Conservation (phyloP, 2,329 filamentous ascomycete species). For the Hypoxylon sp. region DNA sequence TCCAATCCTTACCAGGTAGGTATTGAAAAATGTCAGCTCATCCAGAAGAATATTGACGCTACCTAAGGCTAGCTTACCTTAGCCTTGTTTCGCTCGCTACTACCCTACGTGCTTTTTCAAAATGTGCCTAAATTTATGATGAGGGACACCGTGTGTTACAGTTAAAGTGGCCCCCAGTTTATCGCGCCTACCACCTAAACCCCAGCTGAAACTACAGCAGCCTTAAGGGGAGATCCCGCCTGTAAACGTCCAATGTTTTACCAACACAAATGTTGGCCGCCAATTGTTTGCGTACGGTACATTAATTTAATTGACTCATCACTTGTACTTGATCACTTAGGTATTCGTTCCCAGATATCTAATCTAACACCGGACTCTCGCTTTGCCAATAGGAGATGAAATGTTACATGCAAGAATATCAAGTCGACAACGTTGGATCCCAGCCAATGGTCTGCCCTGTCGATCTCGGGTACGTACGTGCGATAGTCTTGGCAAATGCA, state of each 20-base stretch:
- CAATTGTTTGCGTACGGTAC: background rate
- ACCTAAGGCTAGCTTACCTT: conserved; percentile 4
- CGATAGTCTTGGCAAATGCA: conserved; percentile 10
- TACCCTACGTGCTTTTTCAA: conserved; percentile 14
- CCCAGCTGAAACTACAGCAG: conserved; percentile 33
- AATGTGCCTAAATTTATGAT: conserved; percentile 35
- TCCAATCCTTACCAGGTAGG: no score
- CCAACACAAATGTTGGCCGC: background rate
- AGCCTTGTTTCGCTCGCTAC: conserved; percentile 18
- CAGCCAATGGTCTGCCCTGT: conserved; percentile 7
- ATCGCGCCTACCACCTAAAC: conserved; percentile 25
- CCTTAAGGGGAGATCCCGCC: conserved; percentile 6
- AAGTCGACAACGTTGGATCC: conserved; percentile 12
- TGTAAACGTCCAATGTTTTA: background rate
- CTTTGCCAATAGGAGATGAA: conserved; percentile 12
- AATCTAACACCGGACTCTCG: conserved; percentile 5
- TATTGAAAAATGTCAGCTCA: conserved; percentile 10
- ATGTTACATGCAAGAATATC: conserved; percentile 16
- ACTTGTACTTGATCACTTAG: background rate
- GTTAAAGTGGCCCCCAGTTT: background rate
- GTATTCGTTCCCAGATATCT: conserved; percentile 4
- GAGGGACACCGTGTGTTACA: conserved; percentile 12
- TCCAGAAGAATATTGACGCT: conserved; percentile 6
- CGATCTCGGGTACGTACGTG: conserved; percentile 23
- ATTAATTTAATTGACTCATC: background rate